A percentile compares a stretch with the other conserved stretches of the same genome.
phyloP scores from a whole-genome alignment of 2,329 filamentous ascomycete species.

The Aspergillus pseudonomiae region DNA sequence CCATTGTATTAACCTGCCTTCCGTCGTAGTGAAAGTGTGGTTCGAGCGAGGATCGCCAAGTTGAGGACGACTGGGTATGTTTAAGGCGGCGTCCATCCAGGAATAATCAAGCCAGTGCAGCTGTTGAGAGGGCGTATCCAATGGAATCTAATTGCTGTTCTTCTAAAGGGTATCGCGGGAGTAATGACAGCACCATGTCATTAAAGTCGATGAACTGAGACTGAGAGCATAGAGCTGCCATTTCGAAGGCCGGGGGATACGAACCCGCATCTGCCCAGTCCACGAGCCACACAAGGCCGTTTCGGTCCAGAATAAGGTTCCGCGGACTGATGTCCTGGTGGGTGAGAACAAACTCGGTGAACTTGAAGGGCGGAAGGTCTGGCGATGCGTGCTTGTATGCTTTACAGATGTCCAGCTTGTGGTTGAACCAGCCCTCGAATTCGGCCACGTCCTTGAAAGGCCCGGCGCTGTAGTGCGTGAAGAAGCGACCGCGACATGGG shows the following conservation, averaged over 20 bases:
- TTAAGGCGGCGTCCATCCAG: too few species aligned
- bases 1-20: too few species aligned
- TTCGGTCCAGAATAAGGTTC: constrained; percentile 21
- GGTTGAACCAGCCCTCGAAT: constrained; percentile 30
- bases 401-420: constrained; percentile 30
- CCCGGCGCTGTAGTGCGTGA: constrained; percentile 28
- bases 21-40: too few species aligned
- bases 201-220: constrained; percentile 24
- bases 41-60: too few species aligned
- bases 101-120: constrained; percentile 18
- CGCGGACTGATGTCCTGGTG: constrained; percentile 26
- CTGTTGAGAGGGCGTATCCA: constrained; percentile 22
- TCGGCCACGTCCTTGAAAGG: constrained; percentile 22
- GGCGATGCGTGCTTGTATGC: constrained; percentile 13
- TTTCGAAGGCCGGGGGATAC: constrained; percentile 29
- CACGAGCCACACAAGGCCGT: constrained; percentile 19
- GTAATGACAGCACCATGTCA: constrained; percentile 19
- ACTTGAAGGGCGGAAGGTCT: constrained; percentile 19
- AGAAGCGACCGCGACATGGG: constrained; percentile 23
- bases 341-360: constrained; percentile 22
- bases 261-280: constrained; percentile 26
- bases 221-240: constrained; percentile 18
- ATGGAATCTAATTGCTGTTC: constrained; percentile 24
- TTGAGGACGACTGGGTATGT: too few species aligned
- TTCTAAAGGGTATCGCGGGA: constrained; percentile 23